Evolutionary conservation across 2,329 filamentous ascomycete genomes (phyloP), one percentile per base, ranked within the genome.

Genomic region (Cercospora sp.): DNA sequence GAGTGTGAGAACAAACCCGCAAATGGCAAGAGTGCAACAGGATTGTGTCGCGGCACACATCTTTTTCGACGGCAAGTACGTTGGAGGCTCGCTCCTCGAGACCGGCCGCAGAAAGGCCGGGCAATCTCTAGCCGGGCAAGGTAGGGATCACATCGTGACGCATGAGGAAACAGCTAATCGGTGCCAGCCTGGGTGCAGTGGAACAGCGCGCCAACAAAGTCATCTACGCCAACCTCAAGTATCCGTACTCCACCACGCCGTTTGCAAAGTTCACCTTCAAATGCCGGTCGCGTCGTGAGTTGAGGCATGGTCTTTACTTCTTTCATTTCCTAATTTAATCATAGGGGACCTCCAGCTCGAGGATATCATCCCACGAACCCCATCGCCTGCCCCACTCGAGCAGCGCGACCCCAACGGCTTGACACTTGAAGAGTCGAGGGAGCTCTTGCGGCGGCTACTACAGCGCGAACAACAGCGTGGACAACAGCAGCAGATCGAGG

Each of bases 301-400:
- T 13, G 64, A 20, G 8, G 13, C 3, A 2, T 7, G 31, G 8
- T 16, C 23, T 33, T 16, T 23, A 6, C 12, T 28, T 18, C 7
- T 48, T 13, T 3, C 16, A 60, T 20, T 20, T 20, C n/a, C 67
- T 68, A 28, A 69, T 57, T 10, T 8, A 23, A 33, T 65, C 31
- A 64, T 31, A 77, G 74, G 61, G 20, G 75, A 76, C 26, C 73
- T 77, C 1, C 71, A 75, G 42, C 70, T 74, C 55, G 75, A 76
- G 64, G 70, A 71, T 42, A 68, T 76, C 61, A 71, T 77, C 33
- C 65, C 68, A 5, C 71, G 75, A 4, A 70, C 61, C n/a, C 75
- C 73, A 2, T 72, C 72, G 1, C 74, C 75, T 1, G 42, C 69
- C 2, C 70, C 75, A 3, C 72, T 76, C 7, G 74, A 74, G 23